A percentile compares a stretch with the other conserved stretches of the same genome.
Conservation (phyloP, 2,329 filamentous ascomycete genomes). For the Calonectria crousiana region DNA sequence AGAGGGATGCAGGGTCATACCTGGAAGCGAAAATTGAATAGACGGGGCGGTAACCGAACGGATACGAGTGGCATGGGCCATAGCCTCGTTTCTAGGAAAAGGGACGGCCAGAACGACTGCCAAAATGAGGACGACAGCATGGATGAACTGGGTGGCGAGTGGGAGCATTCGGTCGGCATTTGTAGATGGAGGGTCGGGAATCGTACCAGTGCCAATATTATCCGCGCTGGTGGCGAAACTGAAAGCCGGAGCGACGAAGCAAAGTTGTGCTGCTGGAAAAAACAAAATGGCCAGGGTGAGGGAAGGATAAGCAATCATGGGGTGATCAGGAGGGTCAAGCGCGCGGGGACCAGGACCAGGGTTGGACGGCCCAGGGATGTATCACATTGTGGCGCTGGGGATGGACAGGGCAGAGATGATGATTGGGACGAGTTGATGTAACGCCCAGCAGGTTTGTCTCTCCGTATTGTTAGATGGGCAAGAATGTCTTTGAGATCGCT, state of each 20-base stretch:
- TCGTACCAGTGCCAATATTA: slow-evolving; percentile 6
- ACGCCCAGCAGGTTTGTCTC: neutral
- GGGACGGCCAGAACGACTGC: slow-evolving; percentile 26
- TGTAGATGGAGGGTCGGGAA: slow-evolving; percentile 11
- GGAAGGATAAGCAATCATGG: neutral
- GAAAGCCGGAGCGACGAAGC: neutral
- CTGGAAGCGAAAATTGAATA: neutral
- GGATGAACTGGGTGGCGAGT: slow-evolving; percentile 37
- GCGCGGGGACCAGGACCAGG: slow-evolving; percentile 30
- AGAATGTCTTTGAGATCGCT: neutral
- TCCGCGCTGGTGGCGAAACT: neutral
- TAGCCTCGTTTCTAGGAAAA: neutral
- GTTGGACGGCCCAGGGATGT: slow-evolving; percentile 26
- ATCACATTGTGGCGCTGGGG: slow-evolving; percentile 21
- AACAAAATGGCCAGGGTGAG: neutral
- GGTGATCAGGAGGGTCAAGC: slow-evolving; percentile 29
- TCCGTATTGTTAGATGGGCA: neutral
- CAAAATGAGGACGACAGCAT: slow-evolving; percentile 30
- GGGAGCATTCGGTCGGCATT: slow-evolving; percentile 16
- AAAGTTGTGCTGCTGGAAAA: neutral
- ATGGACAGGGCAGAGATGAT: slow-evolving; percentile 14
- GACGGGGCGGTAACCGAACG: neutral
- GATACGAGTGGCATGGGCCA: neutral
- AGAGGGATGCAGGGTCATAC: slow-evolving; percentile 5
- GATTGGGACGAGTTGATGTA: slow-evolving; percentile 38